These are phyloP conservation scores for Rhizophagus clarus DNA, from an alignment of 192 early-diverging fungal species.

Conservation along the genomic window DNA sequence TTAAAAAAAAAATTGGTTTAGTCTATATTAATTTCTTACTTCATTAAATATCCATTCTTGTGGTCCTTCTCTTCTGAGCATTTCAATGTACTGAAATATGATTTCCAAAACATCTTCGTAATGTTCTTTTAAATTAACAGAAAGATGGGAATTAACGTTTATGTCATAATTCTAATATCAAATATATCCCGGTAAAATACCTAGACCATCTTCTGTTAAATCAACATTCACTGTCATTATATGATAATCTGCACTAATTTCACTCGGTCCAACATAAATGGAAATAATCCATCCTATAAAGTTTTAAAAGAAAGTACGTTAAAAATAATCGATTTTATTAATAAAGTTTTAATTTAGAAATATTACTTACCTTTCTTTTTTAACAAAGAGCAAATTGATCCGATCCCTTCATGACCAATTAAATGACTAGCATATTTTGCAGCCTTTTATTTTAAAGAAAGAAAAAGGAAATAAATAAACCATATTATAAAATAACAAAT, in stretches of 20 bases:
- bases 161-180: not conserved
- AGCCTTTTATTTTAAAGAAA: conserved; percentile 50
- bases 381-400: conserved; percentile 82
- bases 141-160: not conserved
- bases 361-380: conserved; percentile 60
- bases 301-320: not conserved
- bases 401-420: conserved; percentile 89
- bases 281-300: conserved; percentile 72
- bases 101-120: conserved; percentile 80
- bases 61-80: conserved; percentile 71
- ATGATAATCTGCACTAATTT: conserved; percentile 63
- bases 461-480: not conserved
- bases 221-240: conserved; percentile 84
- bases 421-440: conserved; percentile 81
- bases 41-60: conserved; percentile 85
- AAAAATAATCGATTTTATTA: too few relatives aligned
- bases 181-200: conserved; percentile 1
- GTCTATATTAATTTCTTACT: conserved; percentile 48
- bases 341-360: too few relatives aligned
- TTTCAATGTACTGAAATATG: conserved; percentile 87
- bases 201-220: conserved; percentile 82
- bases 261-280: conserved; percentile 57
- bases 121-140: conserved; percentile 35
- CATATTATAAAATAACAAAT: not conserved
- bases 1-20: not conserved